Percentiles rank a stretch among this genome's conserved stretches.
These are phyloP conservation scores for Tephrocybe sp. DNA, from an alignment of 768 basidiomycete genomes.

Conservation along the genomic window DNA sequence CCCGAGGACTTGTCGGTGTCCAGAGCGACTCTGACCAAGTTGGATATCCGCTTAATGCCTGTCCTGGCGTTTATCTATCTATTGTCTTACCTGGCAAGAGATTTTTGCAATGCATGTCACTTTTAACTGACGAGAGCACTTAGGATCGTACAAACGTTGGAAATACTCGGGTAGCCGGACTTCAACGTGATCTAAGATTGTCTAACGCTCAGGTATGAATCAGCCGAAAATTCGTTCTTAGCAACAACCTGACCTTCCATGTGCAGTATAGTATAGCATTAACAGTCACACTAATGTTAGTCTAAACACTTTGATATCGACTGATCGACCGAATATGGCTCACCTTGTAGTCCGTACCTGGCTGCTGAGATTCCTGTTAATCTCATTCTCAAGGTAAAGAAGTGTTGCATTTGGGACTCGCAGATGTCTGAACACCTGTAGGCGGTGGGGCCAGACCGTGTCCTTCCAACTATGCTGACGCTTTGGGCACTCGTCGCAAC, in stretches of 20 bases:
- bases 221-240: neutral
- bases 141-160: slow-evolving; percentile 22
- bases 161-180: slow-evolving; percentile 20
- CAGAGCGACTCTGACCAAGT: too few relatives aligned
- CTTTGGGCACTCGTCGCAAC: slow-evolving; percentile 47
- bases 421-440: slow-evolving; percentile 16
- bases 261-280: slow-evolving; percentile 17
- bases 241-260: neutral
- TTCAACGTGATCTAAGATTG: slow-evolving; percentile 20
- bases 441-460: slow-evolving; percentile 41
- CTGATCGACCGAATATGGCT: too few relatives aligned
- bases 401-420: neutral
- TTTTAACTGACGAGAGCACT: neutral
- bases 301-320: neutral
- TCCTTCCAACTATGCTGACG: slow-evolving; percentile 44
- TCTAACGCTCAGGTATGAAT: slow-evolving; percentile 12
- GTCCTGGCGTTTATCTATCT: too few relatives aligned
- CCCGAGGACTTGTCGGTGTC: too few relatives aligned
- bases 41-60: too few relatives aligned
- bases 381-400: slow-evolving; percentile 30
- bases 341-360: slow-evolving; percentile 11
- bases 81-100: too few relatives aligned
- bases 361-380: slow-evolving; percentile 41
- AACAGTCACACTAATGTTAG: slow-evolving; percentile 20
- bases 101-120: too few relatives aligned